A percentile compares a stretch with the other conserved stretches of the same genome.
Conservation (phyloP, 2,329 filamentous ascomycete genomes). For the Verticillium longisporum region DNA sequence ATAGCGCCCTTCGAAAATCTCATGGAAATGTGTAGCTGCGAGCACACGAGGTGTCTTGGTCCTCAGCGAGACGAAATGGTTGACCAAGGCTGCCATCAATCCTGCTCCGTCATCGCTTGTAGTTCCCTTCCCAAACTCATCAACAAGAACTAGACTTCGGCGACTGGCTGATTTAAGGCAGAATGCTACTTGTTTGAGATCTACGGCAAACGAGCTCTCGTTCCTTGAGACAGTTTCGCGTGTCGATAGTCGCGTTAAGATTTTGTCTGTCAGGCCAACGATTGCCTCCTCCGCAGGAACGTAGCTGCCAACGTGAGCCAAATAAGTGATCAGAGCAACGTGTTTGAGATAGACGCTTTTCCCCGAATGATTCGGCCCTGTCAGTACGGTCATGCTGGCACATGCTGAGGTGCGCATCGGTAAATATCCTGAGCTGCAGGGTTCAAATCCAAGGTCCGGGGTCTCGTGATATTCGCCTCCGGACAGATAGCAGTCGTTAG, state of each 20-base stretch:
- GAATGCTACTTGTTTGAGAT: slow-evolving; percentile 79
- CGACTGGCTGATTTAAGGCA: slow-evolving; percentile 68
- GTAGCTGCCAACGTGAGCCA: slow-evolving; percentile 89
- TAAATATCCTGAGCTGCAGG: too few species aligned
- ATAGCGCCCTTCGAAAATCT: slow-evolving; percentile 63
- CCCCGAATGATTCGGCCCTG: slow-evolving; percentile 92
- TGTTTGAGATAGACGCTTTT: slow-evolving; percentile 97
- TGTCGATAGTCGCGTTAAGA: slow-evolving; percentile 79
- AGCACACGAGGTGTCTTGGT: slow-evolving; percentile 47
- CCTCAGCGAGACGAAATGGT: slow-evolving; percentile 44
- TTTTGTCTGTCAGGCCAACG: slow-evolving; percentile 87
- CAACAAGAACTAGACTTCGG: slow-evolving; percentile 77
- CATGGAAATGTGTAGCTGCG: slow-evolving; percentile 58
- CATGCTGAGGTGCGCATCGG: not conserved
- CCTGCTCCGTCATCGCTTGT: slow-evolving; percentile 51
- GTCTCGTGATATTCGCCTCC: slow-evolving; percentile 43
- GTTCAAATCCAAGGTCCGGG: too few species aligned
- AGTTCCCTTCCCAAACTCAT: slow-evolving; percentile 77
- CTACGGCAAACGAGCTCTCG: slow-evolving; percentile 64
- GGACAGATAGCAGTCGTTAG: slow-evolving; percentile 68
- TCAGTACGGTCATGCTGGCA: slow-evolving; percentile 67
- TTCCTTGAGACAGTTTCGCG: slow-evolving; percentile 53
- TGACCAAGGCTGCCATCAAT: slow-evolving; percentile 49
- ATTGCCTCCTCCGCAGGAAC: slow-evolving; percentile 72
- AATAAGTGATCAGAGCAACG: slow-evolving; percentile 80